Evolutionary conservation across 306 rosid species (phyloP).

Genomic region (Cicer arietinum): DNA sequence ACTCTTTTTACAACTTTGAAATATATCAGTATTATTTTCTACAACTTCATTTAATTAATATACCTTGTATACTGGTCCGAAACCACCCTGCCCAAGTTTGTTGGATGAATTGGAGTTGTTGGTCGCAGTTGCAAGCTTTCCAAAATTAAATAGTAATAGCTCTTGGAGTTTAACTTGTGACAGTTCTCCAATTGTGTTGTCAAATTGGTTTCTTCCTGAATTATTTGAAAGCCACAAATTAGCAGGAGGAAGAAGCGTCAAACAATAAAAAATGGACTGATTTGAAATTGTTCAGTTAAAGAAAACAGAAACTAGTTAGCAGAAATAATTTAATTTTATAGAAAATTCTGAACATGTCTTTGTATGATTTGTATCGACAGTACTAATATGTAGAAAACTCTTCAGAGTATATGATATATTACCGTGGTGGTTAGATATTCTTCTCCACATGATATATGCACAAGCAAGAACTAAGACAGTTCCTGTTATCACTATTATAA

Average conservation of each 20-base stretch:
- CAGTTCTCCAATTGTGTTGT: conserved; percentile 5
- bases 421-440: not conserved
- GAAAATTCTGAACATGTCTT: not conserved
- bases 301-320: not conserved
- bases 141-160: conserved; percentile 15
- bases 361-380: not conserved
- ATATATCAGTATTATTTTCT: no score
- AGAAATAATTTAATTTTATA: not conserved
- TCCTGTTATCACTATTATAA: not conserved
- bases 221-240: not conserved
- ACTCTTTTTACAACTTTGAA: no score
- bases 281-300: not conserved
- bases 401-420: not conserved
- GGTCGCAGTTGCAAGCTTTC: conserved; percentile 28
- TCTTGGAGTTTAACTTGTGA: conserved; percentile 38
- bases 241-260: not conserved
- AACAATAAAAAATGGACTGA: not conserved
- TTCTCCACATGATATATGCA: conserved; percentile 41
- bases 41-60: not conserved
- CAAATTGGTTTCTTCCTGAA: not conserved
- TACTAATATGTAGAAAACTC: not conserved
- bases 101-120: conserved; percentile 38
- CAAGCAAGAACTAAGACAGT: not conserved
- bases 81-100: conserved; percentile 46
- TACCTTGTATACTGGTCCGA: conserved; percentile 47